A percentile compares a stretch with the other conserved stretches of the same genome.
Evolutionary conservation across 83 land plant species (phyloP).

Genomic region (Isoetes engelmannii): DNA sequence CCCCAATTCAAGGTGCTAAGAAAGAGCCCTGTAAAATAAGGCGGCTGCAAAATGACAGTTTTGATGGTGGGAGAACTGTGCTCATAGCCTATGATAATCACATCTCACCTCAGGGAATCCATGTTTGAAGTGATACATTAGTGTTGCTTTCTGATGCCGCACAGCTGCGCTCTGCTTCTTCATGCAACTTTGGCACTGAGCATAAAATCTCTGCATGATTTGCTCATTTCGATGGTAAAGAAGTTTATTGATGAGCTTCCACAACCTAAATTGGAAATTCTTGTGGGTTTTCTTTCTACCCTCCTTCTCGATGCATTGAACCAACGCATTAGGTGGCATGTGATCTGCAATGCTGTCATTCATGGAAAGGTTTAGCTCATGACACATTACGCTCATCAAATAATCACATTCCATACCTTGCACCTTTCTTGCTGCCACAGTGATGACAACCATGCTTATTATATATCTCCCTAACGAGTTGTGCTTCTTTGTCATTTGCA

Average conservation of each 20-base stretch:
- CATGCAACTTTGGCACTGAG: constrained; percentile 19
- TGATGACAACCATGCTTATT: constrained; percentile 27
- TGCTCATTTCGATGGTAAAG: background rate
- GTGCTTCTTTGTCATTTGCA: constrained; percentile 19
- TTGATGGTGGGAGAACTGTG: background rate
- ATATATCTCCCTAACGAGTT: constrained; percentile 19
- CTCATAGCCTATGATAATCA: background rate
- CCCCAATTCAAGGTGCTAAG: too few relatives aligned
- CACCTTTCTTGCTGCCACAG: constrained; percentile 16
- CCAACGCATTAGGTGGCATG: constrained; percentile 20
- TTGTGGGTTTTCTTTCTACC: background rate
- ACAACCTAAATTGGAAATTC: background rate
- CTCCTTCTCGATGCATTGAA: background rate
- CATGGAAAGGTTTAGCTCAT: background rate
- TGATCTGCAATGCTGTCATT: constrained; percentile 28
- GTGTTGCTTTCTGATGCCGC: constrained; percentile 16
- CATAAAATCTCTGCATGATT: constrained; percentile 16
- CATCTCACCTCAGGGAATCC: constrained; percentile 19
- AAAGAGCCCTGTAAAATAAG: too few relatives aligned
- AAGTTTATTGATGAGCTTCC: background rate
- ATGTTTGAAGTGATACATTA: constrained; percentile 23
- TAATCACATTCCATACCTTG: background rate
- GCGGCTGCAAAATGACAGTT: too few relatives aligned
- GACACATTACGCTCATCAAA: background rate
- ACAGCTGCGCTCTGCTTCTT: constrained; percentile 26